These are phyloP conservation scores for Capsicum rhomboideum DNA, from an alignment of 257 asterid genomes.

Conservation along the genomic window DNA sequence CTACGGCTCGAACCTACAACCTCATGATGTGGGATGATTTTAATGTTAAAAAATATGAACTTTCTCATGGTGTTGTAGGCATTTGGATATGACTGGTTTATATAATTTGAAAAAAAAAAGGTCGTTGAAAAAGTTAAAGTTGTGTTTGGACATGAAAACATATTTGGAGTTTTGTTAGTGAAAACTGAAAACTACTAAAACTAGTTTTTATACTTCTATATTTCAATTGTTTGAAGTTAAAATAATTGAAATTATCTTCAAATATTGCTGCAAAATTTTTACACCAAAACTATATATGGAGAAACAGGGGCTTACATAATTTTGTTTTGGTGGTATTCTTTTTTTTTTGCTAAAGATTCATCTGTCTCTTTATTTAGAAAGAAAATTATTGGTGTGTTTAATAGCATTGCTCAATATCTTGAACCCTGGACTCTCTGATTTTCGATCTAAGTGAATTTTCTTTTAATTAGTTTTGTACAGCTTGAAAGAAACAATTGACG, in stretches of 20 bases:
- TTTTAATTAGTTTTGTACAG: constrained; percentile 60
- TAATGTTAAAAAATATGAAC: background rate
- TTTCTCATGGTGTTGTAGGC: background rate
- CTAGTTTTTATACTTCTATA: background rate
- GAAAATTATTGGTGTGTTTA: too few relatives aligned
- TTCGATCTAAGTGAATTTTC: background rate
- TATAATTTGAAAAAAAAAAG: too few relatives aligned
- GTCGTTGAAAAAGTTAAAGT: background rate
- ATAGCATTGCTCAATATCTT: too few relatives aligned
- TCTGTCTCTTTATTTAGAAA: too few relatives aligned
- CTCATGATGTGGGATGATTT: background rate
- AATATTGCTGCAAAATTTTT: background rate
- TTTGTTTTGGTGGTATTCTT: too few relatives aligned
- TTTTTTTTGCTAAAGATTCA: too few relatives aligned
- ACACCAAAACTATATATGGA: background rate
- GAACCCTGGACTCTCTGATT: background rate
- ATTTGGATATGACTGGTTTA: background rate
- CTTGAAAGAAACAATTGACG: constrained; percentile 71
- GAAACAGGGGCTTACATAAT: too few relatives aligned
- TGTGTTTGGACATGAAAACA: background rate
- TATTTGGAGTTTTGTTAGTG: background rate
- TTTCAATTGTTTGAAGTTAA: background rate
- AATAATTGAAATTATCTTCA: background rate
- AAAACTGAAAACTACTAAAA: background rate
- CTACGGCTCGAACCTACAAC: too few relatives aligned